Evolutionary conservation across 805 yeast species (phyloP).

Genomic region (Teunomyces panamensis): DNA sequence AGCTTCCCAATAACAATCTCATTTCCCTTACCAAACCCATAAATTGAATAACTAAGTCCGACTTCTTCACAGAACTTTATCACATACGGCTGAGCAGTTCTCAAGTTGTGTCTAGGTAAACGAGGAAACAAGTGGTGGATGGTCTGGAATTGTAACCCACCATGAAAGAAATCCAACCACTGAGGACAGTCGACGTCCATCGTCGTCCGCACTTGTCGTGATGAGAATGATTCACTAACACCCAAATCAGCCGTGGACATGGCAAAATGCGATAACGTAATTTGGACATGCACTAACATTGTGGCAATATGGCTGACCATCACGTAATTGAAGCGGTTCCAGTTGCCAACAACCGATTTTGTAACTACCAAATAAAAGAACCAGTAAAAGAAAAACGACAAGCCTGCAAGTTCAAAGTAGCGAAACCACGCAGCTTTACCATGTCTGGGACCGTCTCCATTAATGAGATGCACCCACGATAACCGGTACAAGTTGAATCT

Average conservation of each 20-base stretch:
- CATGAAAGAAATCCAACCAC: constrained; percentile 89
- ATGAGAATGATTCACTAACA: constrained; percentile 70
- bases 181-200: constrained; percentile 95
- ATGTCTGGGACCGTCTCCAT: constrained; percentile 74
- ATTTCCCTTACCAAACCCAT: constrained; percentile 81
- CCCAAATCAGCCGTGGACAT: constrained; percentile 91
- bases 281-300: constrained; percentile 92
- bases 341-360: constrained; percentile 49
- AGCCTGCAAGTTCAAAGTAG: constrained; percentile 71
- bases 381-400: constrained; percentile 74
- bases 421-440: constrained; percentile 89
- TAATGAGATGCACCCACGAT: constrained; percentile 72
- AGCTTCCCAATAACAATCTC: constrained; percentile 64
- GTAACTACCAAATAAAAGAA: constrained; percentile 64
- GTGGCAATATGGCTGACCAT: constrained; percentile 76
- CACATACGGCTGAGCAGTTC: constrained; percentile 70
- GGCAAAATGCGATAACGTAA: constrained; percentile 86
- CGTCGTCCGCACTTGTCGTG: constrained; percentile 82
- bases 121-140: constrained; percentile 89
- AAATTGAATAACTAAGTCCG: constrained; percentile 77
- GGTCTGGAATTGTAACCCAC: constrained; percentile 90
- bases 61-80: constrained; percentile 71
- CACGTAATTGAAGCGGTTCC: constrained; percentile 56
- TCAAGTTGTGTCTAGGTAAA: constrained; percentile 81
- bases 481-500: constrained; percentile 80